phyloP scores from a whole-genome alignment of 2,329 filamentous ascomycete species.

The Chaetomium strumarium region DNA sequence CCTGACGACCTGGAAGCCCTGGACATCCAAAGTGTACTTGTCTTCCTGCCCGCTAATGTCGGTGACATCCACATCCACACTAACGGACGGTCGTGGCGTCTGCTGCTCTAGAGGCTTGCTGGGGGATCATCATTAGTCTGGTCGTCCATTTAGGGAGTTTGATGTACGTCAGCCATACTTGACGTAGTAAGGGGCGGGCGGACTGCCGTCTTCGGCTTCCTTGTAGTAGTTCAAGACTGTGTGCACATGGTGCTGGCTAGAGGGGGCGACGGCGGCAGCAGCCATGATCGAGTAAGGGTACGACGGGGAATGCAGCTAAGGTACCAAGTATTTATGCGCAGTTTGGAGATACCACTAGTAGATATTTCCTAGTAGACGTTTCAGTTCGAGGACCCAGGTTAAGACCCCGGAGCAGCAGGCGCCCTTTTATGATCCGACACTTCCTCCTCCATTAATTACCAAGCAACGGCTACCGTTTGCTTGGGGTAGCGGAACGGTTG shows the following conservation, averaged over 20 bases:
- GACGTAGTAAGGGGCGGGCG: constrained; percentile 22
- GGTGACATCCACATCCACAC: constrained; percentile 37
- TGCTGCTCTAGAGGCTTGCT: not conserved
- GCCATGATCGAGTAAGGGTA: constrained; percentile 12
- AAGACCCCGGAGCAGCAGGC: too few relatives aligned
- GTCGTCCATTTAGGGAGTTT: too few relatives aligned
- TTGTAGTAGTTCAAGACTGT: constrained; percentile 29
- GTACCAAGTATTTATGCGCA: too few relatives aligned
- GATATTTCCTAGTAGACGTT: too few relatives aligned
- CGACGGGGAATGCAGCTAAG: too few relatives aligned
- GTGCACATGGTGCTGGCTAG: constrained; percentile 18
- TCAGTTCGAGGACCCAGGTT: too few relatives aligned
- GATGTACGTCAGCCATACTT: constrained; percentile 5
- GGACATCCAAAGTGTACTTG: constrained; percentile 36
- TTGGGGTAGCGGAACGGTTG: not conserved
- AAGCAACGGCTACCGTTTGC: not conserved
- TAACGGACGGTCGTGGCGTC: constrained; percentile 16
- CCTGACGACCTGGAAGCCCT: constrained; percentile 37
- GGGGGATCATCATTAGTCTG: too few relatives aligned
- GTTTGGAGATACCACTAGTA: too few relatives aligned
- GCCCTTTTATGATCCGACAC: not conserved
- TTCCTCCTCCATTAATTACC: too few relatives aligned
- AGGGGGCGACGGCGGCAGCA: constrained; percentile 2
- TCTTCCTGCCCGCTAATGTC: constrained; percentile 38
- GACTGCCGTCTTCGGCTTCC: constrained; percentile 25